Evolutionary conservation across 169 alveolate species (phyloP).

Genomic region (Cryptosporidium meleagridis): DNA sequence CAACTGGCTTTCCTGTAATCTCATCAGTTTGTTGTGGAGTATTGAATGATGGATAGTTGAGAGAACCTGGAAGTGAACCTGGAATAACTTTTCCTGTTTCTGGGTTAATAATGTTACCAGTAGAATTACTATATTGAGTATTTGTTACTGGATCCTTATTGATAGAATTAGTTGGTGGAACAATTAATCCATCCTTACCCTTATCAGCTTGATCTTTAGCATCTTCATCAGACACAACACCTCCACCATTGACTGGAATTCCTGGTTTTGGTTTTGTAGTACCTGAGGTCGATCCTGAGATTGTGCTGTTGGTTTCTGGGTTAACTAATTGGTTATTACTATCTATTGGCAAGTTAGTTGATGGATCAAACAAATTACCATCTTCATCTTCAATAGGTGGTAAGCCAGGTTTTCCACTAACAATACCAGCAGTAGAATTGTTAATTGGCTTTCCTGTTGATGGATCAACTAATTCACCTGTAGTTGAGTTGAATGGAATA

Average conservation of each 20-base stretch:
- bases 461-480: conserved; percentile 71
- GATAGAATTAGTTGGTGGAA: conserved; percentile 47
- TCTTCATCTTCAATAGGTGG: conserved; percentile 20
- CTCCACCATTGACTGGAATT: conserved; percentile 56
- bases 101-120: conserved; percentile 57
- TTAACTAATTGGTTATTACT: conserved; percentile 44
- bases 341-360: conserved; percentile 58
- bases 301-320: conserved; percentile 49
- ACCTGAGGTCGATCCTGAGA: conserved; percentile 52
- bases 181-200: conserved; percentile 33
- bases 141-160: conserved; percentile 64
- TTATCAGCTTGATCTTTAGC: conserved; percentile 66
- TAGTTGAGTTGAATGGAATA: conserved; percentile 50
- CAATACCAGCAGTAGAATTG: conserved; percentile 70
- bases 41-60: conserved; percentile 28
- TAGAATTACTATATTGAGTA: conserved; percentile 55
- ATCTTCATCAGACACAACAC: conserved; percentile 44
- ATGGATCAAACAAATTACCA: conserved; percentile 47
- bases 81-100: conserved; percentile 42
- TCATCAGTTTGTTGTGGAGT: conserved; percentile 72
- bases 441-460: conserved; percentile 35
- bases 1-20: conserved; percentile 59
- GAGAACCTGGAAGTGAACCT: conserved; percentile 64
- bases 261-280: conserved; percentile 67
- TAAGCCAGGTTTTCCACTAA: conserved; percentile 59